Conservation (phyloP, 163 green algal species). For the Trebouxiophyceae sp. region DNA sequence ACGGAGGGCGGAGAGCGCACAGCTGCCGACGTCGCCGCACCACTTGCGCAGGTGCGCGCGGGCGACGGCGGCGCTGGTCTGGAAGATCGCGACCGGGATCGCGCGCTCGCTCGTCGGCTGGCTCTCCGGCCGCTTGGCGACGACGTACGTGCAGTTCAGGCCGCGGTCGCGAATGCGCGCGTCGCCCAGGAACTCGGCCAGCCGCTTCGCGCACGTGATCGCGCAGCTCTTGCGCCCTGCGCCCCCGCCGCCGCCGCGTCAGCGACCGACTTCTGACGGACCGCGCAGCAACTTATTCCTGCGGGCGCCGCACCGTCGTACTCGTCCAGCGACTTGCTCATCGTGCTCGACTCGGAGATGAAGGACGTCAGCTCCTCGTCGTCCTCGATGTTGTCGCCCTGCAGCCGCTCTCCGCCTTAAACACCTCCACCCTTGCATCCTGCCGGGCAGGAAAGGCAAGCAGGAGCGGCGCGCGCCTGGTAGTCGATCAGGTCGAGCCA, state of each 20-base stretch:
- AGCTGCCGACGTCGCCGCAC: slow-evolving; percentile 57
- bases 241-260: too few species aligned
- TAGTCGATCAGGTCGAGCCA: slow-evolving; percentile 98
- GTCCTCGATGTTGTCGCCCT: slow-evolving; percentile 60
- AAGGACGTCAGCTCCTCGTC: slow-evolving; percentile 86
- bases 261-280: too few species aligned
- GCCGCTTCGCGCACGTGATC: slow-evolving; percentile 82
- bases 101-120: slow-evolving; percentile 83
- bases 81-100: slow-evolving; percentile 92
- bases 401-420: too few species aligned
- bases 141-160: slow-evolving; percentile 84
- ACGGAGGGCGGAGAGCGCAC: slow-evolving; percentile 20
- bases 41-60: slow-evolving; percentile 80
- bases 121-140: slow-evolving; percentile 50
- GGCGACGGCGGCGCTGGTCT: slow-evolving; percentile 72
- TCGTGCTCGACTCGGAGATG: slow-evolving; percentile 89
- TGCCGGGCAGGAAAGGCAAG: background rate
- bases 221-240: slow-evolving; percentile 84
- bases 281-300: too few species aligned
- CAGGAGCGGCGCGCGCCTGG: slow-evolving; percentile 28
- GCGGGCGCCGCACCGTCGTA: slow-evolving; percentile 86
- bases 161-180: slow-evolving; percentile 93
- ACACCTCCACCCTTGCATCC: background rate
- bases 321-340: slow-evolving; percentile 93
- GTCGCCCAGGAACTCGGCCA: slow-evolving; percentile 88